Base-by-base conservation (phyloP, 2,329 filamentous ascomycete genomes). In the Aspergillus awamori region DNA sequence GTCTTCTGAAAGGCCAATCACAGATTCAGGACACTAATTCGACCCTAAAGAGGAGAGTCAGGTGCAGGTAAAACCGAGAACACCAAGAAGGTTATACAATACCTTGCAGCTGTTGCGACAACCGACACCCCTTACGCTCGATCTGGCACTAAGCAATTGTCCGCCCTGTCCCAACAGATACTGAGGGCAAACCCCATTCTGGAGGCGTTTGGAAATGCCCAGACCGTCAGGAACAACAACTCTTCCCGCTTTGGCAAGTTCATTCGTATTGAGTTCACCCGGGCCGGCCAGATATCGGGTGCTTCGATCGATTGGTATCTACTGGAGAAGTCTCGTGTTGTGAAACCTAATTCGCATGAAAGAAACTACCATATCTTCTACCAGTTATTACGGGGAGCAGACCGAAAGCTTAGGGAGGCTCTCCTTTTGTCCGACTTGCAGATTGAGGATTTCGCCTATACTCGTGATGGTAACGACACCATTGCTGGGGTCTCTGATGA, bases 301-400 rank as follows among this genome's bases (percentile, higher is more conserved):
- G 95, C 95, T 22, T 97, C 93, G 79, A 98, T 99, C 67, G 93
- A 99, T 75, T 99, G 95, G 95, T 99, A 98, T 77, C 83, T 99
- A 0, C 82, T 99, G 13, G 95, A 99, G 74, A 99, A 99, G 77
- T 99, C 95, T n/a, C 87, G 95, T 69, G 95, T 99, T 7, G 94
- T 99, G 20, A 89, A 89, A 45, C 86, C 97, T 63, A 97, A 96
- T 72, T 74, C 86, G 0, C 90, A 92, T 59, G 95, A 99, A 79
- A 88, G 95, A 57, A 99, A 96, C 72, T 99, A 99, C 74, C 95
- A 99, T 75, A 84, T 99, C 59, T 99, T 99, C 76, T 99, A 99
- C 73, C 96, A 99, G 77, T 84, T 99, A 15, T 82, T 99, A 4
- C 91, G 90, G 67, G 95, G 96, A 24, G 92, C 93, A 0, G 89